These are phyloP conservation scores for Malassezia arunalokei DNA, from an alignment of 1,284 basidiomycete species.

Conservation along the genomic window DNA sequence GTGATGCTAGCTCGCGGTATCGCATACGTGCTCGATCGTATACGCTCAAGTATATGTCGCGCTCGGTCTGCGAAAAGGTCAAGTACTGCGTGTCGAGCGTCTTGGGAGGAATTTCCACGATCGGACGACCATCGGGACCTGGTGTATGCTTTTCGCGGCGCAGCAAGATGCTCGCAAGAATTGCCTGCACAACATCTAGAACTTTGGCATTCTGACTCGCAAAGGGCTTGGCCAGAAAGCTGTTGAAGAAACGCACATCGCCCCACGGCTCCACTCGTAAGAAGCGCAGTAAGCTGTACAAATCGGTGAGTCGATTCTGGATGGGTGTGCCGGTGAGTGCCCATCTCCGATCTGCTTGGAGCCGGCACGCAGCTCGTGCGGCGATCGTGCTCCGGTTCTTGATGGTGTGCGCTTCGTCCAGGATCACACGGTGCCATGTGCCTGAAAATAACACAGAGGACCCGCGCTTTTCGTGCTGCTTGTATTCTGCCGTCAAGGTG, in stretches of 20 bases:
- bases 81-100: constrained; percentile 51
- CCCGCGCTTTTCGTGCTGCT: constrained; percentile 23
- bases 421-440: constrained; percentile 40
- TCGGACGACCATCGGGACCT: constrained; percentile 72
- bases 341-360: constrained; percentile 72
- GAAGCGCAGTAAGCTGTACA: constrained; percentile 57
- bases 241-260: constrained; percentile 43
- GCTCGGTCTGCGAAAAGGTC: constrained; percentile 32
- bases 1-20: constrained; percentile 28
- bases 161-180: constrained; percentile 51
- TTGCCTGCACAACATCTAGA: constrained; percentile 41
- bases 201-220: constrained; percentile 35
- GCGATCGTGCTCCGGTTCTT: constrained; percentile 81
- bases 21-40: constrained; percentile 37
- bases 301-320: constrained; percentile 77
- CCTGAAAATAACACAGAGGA: constrained; percentile 29
- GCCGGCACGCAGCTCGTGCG: constrained; percentile 75
- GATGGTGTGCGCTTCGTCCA: constrained; percentile 86
- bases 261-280: constrained; percentile 76
- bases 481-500: constrained; percentile 36
- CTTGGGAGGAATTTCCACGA: constrained; percentile 79
- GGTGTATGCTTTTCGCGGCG: constrained; percentile 87
- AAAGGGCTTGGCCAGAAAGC: constrained; percentile 42
- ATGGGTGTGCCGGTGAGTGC: constrained; percentile 90
- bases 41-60: constrained; percentile 46